phyloP scores from a whole-genome alignment of 2,329 filamentous ascomycete species.

The Phyllosticta citriasiana region DNA sequence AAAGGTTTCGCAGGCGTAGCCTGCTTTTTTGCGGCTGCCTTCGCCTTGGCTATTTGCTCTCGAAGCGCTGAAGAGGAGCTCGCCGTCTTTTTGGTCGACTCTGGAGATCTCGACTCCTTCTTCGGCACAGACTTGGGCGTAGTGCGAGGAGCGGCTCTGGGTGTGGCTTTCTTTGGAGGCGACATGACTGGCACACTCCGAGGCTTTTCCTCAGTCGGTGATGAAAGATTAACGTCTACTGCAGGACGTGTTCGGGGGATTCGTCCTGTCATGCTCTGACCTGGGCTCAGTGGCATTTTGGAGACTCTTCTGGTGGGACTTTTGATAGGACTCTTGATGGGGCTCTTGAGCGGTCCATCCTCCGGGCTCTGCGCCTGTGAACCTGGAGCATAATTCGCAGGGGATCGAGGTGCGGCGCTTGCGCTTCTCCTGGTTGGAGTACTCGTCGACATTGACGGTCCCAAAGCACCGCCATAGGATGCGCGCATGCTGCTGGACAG shows the following conservation, averaged over 20 bases:
- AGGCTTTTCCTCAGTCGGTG: not conserved
- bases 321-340: not conserved
- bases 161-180: not conserved
- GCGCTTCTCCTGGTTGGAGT: constrained; percentile 26
- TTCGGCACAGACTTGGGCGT: not conserved
- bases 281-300: constrained; percentile 19
- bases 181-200: not conserved
- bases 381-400: constrained; percentile 1
- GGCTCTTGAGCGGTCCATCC: not conserved
- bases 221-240: constrained; percentile 18
- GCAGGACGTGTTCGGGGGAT: constrained; percentile 20
- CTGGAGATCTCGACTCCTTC: constrained; percentile 10
- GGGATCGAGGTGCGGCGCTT: constrained; percentile 20
- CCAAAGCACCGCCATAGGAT: constrained; percentile 12
- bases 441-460: constrained; percentile 23
- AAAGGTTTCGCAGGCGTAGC: constrained; percentile 9
- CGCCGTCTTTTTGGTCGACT: constrained; percentile 29
- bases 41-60: constrained; percentile 88
- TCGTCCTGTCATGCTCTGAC: constrained; percentile 26
- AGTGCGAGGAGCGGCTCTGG: not conserved
- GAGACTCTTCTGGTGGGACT: constrained; percentile 16
- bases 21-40: constrained; percentile 45
- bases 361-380: not conserved
- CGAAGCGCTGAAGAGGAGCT: constrained; percentile 75
- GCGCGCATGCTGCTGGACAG: constrained; percentile 23